Conservation (phyloP, 192 early-diverging fungal genomes). For the Jimgerdemannia flammicorona region DNA sequence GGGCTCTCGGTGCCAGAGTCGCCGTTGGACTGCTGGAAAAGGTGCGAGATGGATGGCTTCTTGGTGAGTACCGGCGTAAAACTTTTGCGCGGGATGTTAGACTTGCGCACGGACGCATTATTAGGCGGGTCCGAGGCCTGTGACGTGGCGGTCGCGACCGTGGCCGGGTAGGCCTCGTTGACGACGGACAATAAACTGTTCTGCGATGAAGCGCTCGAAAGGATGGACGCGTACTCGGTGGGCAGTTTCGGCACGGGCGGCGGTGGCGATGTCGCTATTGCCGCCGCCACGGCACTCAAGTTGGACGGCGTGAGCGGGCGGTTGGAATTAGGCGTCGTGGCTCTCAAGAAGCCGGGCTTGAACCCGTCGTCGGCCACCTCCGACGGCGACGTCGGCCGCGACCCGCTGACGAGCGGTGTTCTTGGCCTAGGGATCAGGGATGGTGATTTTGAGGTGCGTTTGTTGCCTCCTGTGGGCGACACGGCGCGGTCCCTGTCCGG, state of each 20-base stretch:
- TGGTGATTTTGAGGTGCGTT: slow-evolving; percentile 9
- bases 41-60: background rate
- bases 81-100: background rate
- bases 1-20: background rate
- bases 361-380: background rate
- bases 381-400: slow-evolving; percentile 1
- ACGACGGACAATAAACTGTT: background rate
- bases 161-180: background rate
- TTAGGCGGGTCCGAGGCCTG: no score
- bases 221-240: background rate
- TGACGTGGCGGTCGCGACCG: background rate
- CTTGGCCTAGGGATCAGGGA: slow-evolving; percentile 36
- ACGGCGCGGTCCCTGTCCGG: slow-evolving; percentile 14
- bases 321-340: background rate
- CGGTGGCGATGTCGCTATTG: background rate
- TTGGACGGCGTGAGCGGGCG: no score
- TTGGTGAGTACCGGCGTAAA: background rate
- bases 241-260: background rate
- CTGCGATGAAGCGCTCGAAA: background rate
- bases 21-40: background rate
- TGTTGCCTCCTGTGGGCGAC: slow-evolving; percentile 7
- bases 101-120: background rate
- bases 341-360: background rate
- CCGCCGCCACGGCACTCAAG: background rate
- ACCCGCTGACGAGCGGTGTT: slow-evolving; percentile 11